phyloP scores from a whole-genome alignment of 768 basidiomycete genomes.

The Amanita fuliginea region DNA sequence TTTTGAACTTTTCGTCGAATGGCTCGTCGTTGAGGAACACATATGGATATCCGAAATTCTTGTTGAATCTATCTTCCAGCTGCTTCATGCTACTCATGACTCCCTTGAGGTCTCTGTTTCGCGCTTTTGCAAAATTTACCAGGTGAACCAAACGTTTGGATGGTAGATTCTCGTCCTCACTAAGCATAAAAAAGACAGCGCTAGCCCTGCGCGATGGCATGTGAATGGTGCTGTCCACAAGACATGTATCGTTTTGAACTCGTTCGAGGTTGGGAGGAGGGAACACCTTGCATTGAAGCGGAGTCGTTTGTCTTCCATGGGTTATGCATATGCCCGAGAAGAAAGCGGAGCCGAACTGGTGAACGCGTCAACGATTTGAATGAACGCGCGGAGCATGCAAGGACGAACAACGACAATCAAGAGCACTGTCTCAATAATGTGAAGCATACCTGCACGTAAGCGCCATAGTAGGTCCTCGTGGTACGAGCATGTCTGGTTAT shows the following conservation, averaged over 20 bases:
- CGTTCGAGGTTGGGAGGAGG: neutral
- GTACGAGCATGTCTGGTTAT: no score
- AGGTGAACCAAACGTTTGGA: neutral
- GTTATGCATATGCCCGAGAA: neutral
- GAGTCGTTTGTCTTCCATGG: neutral
- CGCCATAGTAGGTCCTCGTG: no score
- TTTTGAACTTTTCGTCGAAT: slow-evolving; percentile 65
- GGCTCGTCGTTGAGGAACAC: slow-evolving; percentile 79
- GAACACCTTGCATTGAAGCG: neutral
- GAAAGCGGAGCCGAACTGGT: neutral
- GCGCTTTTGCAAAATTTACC: slow-evolving; percentile 25
- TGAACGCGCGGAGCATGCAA: neutral
- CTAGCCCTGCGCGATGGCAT: neutral
- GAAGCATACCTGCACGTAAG: no score
- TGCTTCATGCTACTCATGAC: slow-evolving; percentile 59
- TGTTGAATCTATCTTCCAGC: slow-evolving; percentile 87
- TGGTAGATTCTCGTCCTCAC: neutral
- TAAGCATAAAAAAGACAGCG: neutral
- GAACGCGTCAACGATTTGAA: neutral
- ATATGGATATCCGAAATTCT: slow-evolving; percentile 74
- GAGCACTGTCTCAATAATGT: neutral
- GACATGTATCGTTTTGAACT: neutral
- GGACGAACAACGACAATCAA: neutral
- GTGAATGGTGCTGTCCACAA: neutral
- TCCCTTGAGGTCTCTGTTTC: slow-evolving; percentile 49